These are phyloP conservation scores for Davidsoniella eucalypti DNA, from an alignment of 2,329 filamentous ascomycete genomes.

Conservation along the genomic window DNA sequence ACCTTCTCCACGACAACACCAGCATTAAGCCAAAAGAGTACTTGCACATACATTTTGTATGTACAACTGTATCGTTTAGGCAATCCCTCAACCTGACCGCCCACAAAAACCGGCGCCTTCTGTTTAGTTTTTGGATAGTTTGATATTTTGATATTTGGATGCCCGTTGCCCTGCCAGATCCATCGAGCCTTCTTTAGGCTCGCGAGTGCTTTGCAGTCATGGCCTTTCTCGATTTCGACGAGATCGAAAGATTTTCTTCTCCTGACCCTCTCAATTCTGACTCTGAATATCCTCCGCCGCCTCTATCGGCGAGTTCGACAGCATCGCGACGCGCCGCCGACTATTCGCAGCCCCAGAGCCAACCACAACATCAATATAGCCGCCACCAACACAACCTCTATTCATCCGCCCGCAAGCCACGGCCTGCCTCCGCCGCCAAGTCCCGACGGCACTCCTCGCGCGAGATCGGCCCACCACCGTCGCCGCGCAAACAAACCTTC, in stretches of 20 bases:
- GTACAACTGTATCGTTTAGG: no score
- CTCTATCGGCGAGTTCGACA: not conserved
- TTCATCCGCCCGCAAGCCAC: not conserved
- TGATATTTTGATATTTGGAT: no score
- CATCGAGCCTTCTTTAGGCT: not conserved
- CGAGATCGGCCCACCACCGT: conserved; percentile 17
- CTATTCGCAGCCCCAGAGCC: not conserved
- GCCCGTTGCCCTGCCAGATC: not conserved
- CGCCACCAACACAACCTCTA: not conserved
- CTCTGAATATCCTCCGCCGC: conserved; percentile 1
- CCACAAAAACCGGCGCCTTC: not conserved
- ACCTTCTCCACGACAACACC: no score
- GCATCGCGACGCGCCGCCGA: conserved; percentile 6
- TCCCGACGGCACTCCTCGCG: not conserved
- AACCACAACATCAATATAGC: not conserved
- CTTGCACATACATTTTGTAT: no score
- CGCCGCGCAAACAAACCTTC: conserved; percentile 40
- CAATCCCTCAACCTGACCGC: no score
- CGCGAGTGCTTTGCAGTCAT: not conserved
- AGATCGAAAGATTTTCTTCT: conserved; percentile 5
- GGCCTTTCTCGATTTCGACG: not conserved
- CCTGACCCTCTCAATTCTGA: conserved; percentile 12
- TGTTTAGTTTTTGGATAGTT: no score
- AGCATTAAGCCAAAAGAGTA: no score
- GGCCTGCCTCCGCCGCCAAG: not conserved